phyloP scores from a whole-genome alignment of 495 filamentous ascomycete species.

The Cudoniella acicularis region DNA sequence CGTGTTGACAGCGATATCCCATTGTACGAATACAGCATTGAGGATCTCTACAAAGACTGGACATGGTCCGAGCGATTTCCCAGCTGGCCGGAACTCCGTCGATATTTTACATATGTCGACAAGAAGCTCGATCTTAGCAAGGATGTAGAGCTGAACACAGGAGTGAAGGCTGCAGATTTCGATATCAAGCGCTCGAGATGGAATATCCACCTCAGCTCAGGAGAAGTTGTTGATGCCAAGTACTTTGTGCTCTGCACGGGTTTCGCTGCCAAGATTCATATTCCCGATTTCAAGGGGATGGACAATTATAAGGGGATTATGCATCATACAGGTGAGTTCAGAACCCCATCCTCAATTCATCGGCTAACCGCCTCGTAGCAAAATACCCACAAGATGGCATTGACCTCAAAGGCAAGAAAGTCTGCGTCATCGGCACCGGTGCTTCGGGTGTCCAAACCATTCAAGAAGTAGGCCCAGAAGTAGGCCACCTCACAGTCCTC shows the following conservation, averaged over 20 bases:
- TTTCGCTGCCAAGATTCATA: constrained; percentile 34
- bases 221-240: constrained; percentile 18
- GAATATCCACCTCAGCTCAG: constrained; percentile 34
- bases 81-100: constrained; percentile 32
- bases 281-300: constrained; percentile 34
- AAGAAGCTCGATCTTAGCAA: constrained; percentile 37
- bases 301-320: constrained; percentile 37
- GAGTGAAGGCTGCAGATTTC: constrained; percentile 35
- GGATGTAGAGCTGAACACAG: constrained; percentile 38
- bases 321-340: constrained; percentile 46
- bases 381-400: constrained; percentile 37
- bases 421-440: constrained; percentile 55
- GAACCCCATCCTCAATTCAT: neutral
- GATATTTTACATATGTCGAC: constrained; percentile 44
- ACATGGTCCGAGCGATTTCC: constrained; percentile 42
- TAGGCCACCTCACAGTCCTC: constrained; percentile 40
- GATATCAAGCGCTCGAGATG: constrained; percentile 33
- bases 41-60: constrained; percentile 42
- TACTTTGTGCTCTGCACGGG: constrained; percentile 39
- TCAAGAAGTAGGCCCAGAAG: constrained; percentile 35
- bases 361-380: neutral
- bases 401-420: constrained; percentile 47
- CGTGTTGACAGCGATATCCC: constrained; percentile 38
- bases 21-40: constrained; percentile 37
- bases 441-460: constrained; percentile 54